phyloP scores from a whole-genome alignment of 1,284 basidiomycete genomes.

The Crocinoboletus sp. region DNA sequence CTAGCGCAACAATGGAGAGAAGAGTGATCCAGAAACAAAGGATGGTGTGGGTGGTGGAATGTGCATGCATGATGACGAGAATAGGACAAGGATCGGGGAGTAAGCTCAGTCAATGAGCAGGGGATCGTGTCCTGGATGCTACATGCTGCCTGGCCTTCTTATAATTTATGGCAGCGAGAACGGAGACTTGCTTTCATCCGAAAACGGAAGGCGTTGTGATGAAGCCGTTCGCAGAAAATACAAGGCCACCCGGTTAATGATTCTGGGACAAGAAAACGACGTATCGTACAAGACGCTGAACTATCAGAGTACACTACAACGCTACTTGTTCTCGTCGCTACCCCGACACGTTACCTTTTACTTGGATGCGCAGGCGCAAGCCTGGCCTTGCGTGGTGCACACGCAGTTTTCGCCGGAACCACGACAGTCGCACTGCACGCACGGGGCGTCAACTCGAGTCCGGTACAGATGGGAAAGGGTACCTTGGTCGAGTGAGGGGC shows the following conservation, averaged over 20 bases:
- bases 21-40: constrained; percentile 22
- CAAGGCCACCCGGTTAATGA: constrained; percentile 8
- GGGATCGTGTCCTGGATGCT: neutral
- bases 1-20: constrained; percentile 18
- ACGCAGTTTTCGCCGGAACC: constrained; percentile 18
- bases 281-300: constrained; percentile 14
- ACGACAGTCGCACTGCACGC: constrained; percentile 22
- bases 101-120: constrained; percentile 26
- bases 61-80: constrained; percentile 14
- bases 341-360: constrained; percentile 2
- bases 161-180: constrained; percentile 6
- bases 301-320: no score
- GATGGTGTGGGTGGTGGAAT: constrained; percentile 10
- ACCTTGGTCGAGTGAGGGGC: constrained; percentile 22
- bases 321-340: constrained; percentile 12
- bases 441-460: neutral
- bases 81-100: constrained; percentile 1
- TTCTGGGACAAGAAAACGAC: no score
- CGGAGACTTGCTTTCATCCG: constrained; percentile 18
- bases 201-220: constrained; percentile 12
- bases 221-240: neutral
- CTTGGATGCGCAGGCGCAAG: constrained; percentile 19
- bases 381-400: constrained; percentile 13
- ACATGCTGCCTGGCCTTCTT: constrained; percentile 6
- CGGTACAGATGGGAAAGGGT: neutral